Evolutionary conservation across 495 filamentous ascomycete species (phyloP).

Genomic region (Cladorrhinum samala): DNA sequence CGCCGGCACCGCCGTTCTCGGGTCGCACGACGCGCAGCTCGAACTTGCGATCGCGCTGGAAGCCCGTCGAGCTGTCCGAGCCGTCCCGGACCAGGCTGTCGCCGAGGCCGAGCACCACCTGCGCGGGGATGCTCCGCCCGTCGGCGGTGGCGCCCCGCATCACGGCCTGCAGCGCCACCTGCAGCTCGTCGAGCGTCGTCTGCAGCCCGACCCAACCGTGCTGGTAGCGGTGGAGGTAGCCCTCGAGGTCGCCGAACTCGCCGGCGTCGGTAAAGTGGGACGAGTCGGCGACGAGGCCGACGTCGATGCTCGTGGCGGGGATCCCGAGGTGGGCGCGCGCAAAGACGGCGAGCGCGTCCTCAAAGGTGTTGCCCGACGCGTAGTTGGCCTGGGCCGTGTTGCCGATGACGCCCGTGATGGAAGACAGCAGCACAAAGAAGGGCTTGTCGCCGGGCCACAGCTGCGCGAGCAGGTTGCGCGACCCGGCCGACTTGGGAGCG

Average conservation of each 20-base stretch:
- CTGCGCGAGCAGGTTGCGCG: slow-evolving; percentile 28
- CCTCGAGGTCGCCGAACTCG: slow-evolving; percentile 20
- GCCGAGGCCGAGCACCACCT: slow-evolving; percentile 24
- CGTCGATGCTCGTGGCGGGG: slow-evolving; percentile 39
- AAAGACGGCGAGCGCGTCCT: slow-evolving; percentile 39
- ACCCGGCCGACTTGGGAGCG: slow-evolving; percentile 39
- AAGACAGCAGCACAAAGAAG: slow-evolving; percentile 59
- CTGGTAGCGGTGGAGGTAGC: slow-evolving; percentile 12
- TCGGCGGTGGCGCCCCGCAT: background rate
- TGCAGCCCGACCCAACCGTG: slow-evolving; percentile 10
- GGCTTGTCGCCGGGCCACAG: slow-evolving; percentile 34
- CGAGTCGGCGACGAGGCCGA: slow-evolving; percentile 24
- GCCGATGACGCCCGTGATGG: slow-evolving; percentile 47
- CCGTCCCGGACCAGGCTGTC: slow-evolving; percentile 21
- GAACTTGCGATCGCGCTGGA: slow-evolving; percentile 29
- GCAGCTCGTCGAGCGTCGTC: slow-evolving; percentile 24
- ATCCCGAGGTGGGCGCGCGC: slow-evolving; percentile 31
- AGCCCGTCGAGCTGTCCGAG: slow-evolving; percentile 23
- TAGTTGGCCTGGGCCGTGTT: slow-evolving; percentile 49
- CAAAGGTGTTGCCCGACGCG: slow-evolving; percentile 50
- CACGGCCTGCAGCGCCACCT: slow-evolving; percentile 24
- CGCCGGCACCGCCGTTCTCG: background rate
- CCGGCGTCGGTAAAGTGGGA: background rate
- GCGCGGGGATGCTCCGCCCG: slow-evolving; percentile 1
- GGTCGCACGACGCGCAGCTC: slow-evolving; percentile 17